These are phyloP conservation scores for Mycena vulgaris DNA, from an alignment of 768 basidiomycete species.

Conservation along the genomic window DNA sequence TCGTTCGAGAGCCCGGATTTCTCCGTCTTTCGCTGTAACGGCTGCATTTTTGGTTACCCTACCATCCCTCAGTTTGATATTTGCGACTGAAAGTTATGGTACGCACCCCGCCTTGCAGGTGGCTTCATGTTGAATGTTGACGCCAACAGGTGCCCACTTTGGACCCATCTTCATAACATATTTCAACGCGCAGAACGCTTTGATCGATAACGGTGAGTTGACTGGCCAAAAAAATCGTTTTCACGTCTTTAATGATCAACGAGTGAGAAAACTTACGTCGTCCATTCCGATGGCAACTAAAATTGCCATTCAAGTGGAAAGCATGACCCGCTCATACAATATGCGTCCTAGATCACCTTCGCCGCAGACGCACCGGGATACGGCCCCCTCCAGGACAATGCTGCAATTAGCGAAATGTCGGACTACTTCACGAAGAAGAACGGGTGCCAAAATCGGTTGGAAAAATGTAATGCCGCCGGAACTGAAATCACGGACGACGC, in stretches of 20 bases:
- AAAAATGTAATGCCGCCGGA: slow-evolving; percentile 58
- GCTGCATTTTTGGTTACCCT: neutral
- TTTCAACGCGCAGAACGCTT: slow-evolving; percentile 60
- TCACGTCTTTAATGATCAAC: slow-evolving; percentile 62
- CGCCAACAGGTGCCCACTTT: slow-evolving; percentile 41
- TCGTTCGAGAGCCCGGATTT: slow-evolving; percentile 60
- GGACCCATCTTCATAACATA: slow-evolving; percentile 62
- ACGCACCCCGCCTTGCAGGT: slow-evolving; percentile 40
- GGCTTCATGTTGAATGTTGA: neutral
- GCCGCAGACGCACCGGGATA: slow-evolving; percentile 62
- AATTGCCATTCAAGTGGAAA: slow-evolving; percentile 53
- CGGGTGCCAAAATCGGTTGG: slow-evolving; percentile 56
- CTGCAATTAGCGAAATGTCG: slow-evolving; percentile 52
- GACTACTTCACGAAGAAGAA: slow-evolving; percentile 47
- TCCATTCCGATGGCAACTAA: neutral
- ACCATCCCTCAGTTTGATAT: slow-evolving; percentile 54
- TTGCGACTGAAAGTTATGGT: slow-evolving; percentile 65
- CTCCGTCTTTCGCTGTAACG: slow-evolving; percentile 46
- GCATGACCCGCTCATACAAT: slow-evolving; percentile 63
- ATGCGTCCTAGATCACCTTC: slow-evolving; percentile 57
- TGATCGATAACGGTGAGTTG: slow-evolving; percentile 52
- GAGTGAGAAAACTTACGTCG: slow-evolving; percentile 43
- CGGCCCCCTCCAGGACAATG: slow-evolving; percentile 57
- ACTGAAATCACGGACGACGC: slow-evolving; percentile 46
- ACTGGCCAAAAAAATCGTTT: slow-evolving; percentile 54